Percentiles rank a stretch among this genome's conserved stretches.
These are phyloP conservation scores for Ophiostoma sp. DNA, from an alignment of 2,329 filamentous ascomycete genomes.

Conservation along the genomic window DNA sequence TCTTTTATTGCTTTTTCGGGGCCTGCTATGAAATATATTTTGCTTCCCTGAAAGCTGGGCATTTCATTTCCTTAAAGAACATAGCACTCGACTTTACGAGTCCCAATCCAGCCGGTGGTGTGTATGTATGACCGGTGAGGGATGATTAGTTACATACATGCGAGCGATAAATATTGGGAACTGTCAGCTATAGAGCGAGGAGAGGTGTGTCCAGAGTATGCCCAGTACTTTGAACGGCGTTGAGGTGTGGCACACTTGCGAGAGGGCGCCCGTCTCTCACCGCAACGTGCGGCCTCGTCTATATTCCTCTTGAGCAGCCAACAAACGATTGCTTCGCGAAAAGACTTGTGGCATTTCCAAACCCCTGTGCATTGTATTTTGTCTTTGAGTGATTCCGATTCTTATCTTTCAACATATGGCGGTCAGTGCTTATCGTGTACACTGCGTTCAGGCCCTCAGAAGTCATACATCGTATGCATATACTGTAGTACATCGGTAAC, in stretches of 20 bases:
- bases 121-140: background rate
- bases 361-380: background rate
- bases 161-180: background rate
- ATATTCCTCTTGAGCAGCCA: conserved; percentile 1
- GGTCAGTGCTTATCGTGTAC: background rate
- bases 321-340: background rate
- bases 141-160: background rate
- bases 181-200: background rate
- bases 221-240: background rate
- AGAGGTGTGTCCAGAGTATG: background rate
- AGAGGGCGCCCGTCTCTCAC: background rate
- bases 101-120: too few species aligned
- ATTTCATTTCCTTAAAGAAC: background rate
- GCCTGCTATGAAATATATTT: too few species aligned
- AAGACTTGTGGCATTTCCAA: background rate
- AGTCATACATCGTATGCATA: background rate
- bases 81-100: background rate
- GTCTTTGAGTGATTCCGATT: background rate
- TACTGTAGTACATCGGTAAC: background rate
- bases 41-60: too few species aligned
- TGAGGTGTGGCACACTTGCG: background rate
- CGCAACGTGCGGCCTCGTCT: conserved; percentile 13
- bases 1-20: too few species aligned
- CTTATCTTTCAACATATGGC: background rate
- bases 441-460: background rate